Evolutionary conservation across 164 flowering plant genomes (phyloP).

Genomic region (Nymphaea thermarum): DNA sequence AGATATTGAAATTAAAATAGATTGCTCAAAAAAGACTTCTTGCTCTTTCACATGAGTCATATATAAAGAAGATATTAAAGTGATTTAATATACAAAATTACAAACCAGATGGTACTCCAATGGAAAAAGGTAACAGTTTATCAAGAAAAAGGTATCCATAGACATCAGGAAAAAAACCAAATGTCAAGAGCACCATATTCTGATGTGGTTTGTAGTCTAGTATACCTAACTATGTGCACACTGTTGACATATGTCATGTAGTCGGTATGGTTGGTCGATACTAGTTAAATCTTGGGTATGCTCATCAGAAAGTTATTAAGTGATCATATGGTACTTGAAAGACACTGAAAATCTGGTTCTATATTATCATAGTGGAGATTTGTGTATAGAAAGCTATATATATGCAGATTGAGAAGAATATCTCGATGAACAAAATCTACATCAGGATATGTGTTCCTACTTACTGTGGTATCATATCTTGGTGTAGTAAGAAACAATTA

Average conservation of each 20-base stretch:
- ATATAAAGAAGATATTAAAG: neutral
- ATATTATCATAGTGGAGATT: neutral
- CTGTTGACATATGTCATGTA: neutral
- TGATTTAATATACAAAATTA: neutral
- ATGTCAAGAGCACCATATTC: neutral
- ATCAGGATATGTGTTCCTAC: neutral
- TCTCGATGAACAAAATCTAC: neutral
- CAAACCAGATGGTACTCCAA: slow-evolving; percentile 3
- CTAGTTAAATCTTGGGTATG: neutral
- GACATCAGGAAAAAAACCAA: neutral
- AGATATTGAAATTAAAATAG: neutral
- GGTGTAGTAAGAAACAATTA: slow-evolving; percentile 1
- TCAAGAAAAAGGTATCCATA: neutral
- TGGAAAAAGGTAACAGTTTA: neutral
- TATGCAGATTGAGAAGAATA: neutral
- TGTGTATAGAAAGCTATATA: neutral
- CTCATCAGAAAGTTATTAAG: neutral
- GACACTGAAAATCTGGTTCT: neutral
- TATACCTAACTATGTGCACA: neutral
- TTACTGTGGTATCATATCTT: neutral
- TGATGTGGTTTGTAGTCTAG: neutral
- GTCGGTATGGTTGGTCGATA: slow-evolving; percentile 1
- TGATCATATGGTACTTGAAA: neutral
- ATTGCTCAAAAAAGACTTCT: neutral
- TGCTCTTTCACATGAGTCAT: neutral